Base-by-base conservation (phyloP, 2,329 filamentous ascomycete species). In the Aspergillus ruber region DNA sequence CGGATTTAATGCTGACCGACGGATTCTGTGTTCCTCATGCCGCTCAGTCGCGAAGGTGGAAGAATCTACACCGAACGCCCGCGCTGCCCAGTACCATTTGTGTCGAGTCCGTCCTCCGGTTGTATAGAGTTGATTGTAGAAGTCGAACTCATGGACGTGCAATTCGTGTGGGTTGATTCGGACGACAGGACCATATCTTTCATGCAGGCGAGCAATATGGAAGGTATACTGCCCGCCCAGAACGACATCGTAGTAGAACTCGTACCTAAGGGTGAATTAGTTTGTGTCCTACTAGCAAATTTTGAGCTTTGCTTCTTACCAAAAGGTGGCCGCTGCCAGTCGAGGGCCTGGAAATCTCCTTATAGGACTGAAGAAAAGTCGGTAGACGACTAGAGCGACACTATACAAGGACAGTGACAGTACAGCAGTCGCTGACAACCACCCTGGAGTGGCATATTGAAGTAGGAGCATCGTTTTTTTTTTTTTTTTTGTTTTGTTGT, bases 21-120 rank as follows among this genome's bases (percentile, higher is more conserved):
- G 66, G 18, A 65, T 57, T 3, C 70, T 67, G 52, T 76, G 74
- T 20, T 66, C 58, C 23, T 72, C 65, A 46, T 73, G 69, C 25
- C 62, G 54, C 27, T 66, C 57, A 1, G 71, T 74, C 15, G 60
- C 53, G 20, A 62, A 53, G 15, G 57, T 54, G 1, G 59, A 57
- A 7, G 43, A 20, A 3, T 55, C 53, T 0, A 55, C 54, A 10
- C 52, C 56, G 13, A 51, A 57, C 3, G 56, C 49, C 6, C 52
- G 54, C 20, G 42, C 46, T 3, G 53, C 50, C 25, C 25, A 27
- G 25, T 27, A 27, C 12, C 58, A 56, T 42, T 59, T 62, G 21
- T 58, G 46, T 21, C 56, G 51, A 42, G 54, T 56, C 12, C 42
- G 50, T 4, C 50, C 38, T 7, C 44, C 43, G 3, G 50, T 42